Base-by-base conservation (phyloP, 2,329 filamentous ascomycete species). In the Aspergillus ibericus region DNA sequence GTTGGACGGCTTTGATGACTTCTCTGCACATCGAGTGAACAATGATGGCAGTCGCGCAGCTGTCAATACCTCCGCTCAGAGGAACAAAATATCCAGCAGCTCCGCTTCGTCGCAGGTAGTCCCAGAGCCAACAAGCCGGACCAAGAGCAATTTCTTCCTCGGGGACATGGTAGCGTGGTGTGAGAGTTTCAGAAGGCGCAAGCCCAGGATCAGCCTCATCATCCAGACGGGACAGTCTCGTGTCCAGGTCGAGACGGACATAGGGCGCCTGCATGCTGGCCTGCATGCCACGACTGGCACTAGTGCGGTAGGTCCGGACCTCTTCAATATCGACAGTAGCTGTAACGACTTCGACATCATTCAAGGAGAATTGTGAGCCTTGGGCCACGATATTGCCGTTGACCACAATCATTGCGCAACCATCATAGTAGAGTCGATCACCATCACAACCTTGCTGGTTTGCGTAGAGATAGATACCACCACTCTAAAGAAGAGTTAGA, bases 271-370 rank as follows among this genome's bases (percentile, higher is more conserved):
- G 69, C 32, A 63, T 68, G 58, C 64, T 68, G 20, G 72, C 72
- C 57, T 77, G 75, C 63, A 77, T 66, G 32, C 66, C 69, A 25
- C 68, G 71, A 42, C 65, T 72, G 32, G 63, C 62, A 18, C 58
- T 70, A 53, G 59, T 69, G 12, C 68, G 69, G 55, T 69, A 76
- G 18, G 68, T 70, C 55, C 67, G 70, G 68, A 57, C 83, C 62
- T 91, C 86, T 66, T 93, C 90, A 1, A 90, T 77, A 65, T 90
- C 87, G 6, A 90, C 79, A 0, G 86, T 89, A 2, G 87, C 88
- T 5, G 81, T 84, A 16, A 88, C 75, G 4, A 90, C 85, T 65
- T 90, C 87, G 5, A 90, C 86, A 40, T 87, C 84, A 44, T 83
- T 81, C 9, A 90, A 72, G 13, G 80, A 83, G 73, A 90, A 90